Evolutionary conservation across 2,329 filamentous ascomycete species (phyloP).

Genomic region (Alternaria metachromatica): DNA sequence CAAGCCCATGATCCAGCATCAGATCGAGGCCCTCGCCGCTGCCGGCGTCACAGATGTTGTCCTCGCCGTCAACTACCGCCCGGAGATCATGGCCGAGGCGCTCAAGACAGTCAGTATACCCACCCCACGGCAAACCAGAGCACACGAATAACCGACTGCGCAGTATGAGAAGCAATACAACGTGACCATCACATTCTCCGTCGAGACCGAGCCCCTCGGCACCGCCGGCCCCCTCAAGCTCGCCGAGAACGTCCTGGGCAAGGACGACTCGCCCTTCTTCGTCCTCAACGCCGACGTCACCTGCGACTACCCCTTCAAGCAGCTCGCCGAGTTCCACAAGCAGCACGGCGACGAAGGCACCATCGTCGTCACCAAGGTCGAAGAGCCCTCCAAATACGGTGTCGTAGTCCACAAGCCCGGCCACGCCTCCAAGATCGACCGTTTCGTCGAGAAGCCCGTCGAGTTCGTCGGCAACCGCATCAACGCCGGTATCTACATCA

Average conservation of each 20-base stretch:
- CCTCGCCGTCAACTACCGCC: constrained; percentile 97
- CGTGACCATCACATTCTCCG: constrained; percentile 95
- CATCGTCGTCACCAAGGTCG: constrained; percentile 97
- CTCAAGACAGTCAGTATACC: constrained; percentile 75
- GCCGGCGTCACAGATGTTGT: constrained; percentile 98
- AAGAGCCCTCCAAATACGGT: constrained; percentile 98
- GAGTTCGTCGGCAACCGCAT: constrained; percentile 99
- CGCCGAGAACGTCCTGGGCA: constrained; percentile 87
- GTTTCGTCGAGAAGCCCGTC: constrained; percentile 99
- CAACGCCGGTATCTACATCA: constrained; percentile 97
- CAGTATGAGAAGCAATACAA: constrained; percentile 89
- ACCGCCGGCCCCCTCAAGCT: constrained; percentile 96
- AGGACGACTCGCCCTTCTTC: constrained; percentile 95
- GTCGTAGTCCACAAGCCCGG: constrained; percentile 96
- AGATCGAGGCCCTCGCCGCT: constrained; percentile 91
- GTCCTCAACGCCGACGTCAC: constrained; percentile 98
- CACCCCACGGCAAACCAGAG: background rate
- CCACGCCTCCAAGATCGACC: constrained; percentile 90
- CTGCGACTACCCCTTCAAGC: constrained; percentile 94
- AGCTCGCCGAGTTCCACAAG: constrained; percentile 91
- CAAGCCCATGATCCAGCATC: constrained; percentile 98
- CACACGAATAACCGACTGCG: constrained; percentile 16
- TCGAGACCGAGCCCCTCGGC: constrained; percentile 93
- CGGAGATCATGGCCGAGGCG: constrained; percentile 95
- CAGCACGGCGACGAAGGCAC: constrained; percentile 93